Evolutionary conservation across 768 basidiomycete genomes (phyloP), one percentile per base, ranked within the genome.

Genomic region (Lenzites betulinus): DNA sequence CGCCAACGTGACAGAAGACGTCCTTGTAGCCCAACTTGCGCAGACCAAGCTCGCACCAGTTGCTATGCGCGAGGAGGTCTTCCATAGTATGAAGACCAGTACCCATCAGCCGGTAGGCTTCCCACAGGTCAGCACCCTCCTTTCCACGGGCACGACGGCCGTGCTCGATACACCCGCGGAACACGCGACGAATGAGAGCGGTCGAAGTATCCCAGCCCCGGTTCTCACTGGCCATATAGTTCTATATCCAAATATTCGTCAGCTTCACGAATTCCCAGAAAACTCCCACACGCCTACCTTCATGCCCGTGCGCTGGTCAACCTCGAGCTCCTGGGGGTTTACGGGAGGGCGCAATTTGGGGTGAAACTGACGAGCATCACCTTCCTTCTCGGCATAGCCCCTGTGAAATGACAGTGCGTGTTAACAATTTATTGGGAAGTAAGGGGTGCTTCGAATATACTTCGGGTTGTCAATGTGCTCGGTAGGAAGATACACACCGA

Each of bases 401-500:
- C 85, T 88, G 64, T 2, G 30, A 33, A 33, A 33, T 33, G 6
- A 33, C 11, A 33, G 30, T 11, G 30, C 30, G 11, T 11, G 11
- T 33, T 33, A 33, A 33, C 11, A 33, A 11, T 33, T 4, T 11
- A 33, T 33, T 33, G 4, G 11, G 30, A 33, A 5, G 30, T 42
- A 15, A 54, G 35, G 28, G 43, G 30, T 9, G 1, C 46, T 28
- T 2, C 18, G 13, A 1, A 52, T 75, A 50, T 65, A 83, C 83
- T 86, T 89, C 1, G 90, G 90, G 64, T 91, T 91, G 69, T 92
- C 89, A 64, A 90, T 90, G 67, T 90, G 90, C 76, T 90, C 86
- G 11, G 85, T 83, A 3, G 88, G 88, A 1, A 90, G 79, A 71
- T 91, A 91, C n/a, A 88, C 87, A 2, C 88, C 88, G 18, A 92